Conservation (phyloP, 805 yeast species). For the Teunomyces panamensis region DNA sequence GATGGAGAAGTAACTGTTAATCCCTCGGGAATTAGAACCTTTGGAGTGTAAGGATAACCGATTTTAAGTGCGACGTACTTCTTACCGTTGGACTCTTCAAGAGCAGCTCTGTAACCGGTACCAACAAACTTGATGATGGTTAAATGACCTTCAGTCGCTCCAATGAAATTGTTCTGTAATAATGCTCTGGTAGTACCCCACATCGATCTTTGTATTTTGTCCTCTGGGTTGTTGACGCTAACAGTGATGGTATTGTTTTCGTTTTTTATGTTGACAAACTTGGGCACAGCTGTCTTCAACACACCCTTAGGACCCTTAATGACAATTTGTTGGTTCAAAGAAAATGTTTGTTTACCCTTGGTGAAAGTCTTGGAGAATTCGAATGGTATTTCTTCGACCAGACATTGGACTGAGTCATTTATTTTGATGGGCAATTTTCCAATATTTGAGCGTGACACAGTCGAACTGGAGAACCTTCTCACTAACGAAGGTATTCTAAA, state of each 20-base stretch:
- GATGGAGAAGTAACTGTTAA: constrained; percentile 73
- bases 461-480: constrained; percentile 15
- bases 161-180: constrained; percentile 73
- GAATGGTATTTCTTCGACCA: constrained; percentile 45
- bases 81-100: constrained; percentile 54
- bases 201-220: constrained; percentile 74
- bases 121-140: constrained; percentile 88
- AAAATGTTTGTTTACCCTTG: constrained; percentile 61
- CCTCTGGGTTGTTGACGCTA: constrained; percentile 51
- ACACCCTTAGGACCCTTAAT: constrained; percentile 79
- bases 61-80: constrained; percentile 73
- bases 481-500: not conserved
- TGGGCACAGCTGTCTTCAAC: constrained; percentile 64
- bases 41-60: constrained; percentile 82
- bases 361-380: constrained; percentile 58
- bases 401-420: constrained; percentile 56
- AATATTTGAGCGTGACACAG: constrained; percentile 52
- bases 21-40: constrained; percentile 73
- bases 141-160: constrained; percentile 91
- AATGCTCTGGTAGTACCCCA: constrained; percentile 94
- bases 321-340: constrained; percentile 55
- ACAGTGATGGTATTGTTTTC: constrained; percentile 44
- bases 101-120: constrained; percentile 89
- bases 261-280: constrained; percentile 53
- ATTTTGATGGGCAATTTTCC: constrained; percentile 77